Evolutionary conservation across 306 rosid species (phyloP), one percentile per base, ranked within the genome.

Genomic region (Argentina anserina): DNA sequence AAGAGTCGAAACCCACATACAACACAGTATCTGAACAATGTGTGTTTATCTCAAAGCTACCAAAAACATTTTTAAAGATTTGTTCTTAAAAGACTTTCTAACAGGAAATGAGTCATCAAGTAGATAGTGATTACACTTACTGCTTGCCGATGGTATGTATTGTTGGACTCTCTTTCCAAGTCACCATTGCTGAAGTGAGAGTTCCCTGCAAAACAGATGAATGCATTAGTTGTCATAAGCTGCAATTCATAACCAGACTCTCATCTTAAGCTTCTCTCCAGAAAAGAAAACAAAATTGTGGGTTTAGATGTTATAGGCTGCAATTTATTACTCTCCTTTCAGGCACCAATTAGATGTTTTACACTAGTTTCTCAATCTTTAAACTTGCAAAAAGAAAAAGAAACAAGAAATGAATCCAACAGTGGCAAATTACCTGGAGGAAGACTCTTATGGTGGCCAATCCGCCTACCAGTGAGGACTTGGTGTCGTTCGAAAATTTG

Each of bases 401-500:
- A 46, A 43, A 21, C 11, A 36, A 37, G 47, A 61, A 34, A 28
- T 56, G 45, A 68, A 67, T 40, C 28, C 69, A 52, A 11, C 45
- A 68, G 8, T 40, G 0, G 46, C 73, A 47, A 18, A 76, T 33
- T 86, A 90, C 92, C 89, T 58, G 87, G 68, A 79, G 91, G 86
- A 81, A 87, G 86, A 72, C 85, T 84, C 85, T 86, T 90, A 77
- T 80, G 98, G 87, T 71, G 97, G 88, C 71, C 50, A 75, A 81
- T 72, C 40, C 87, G 80, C 67, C 84, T 88, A 28, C 89, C 83
- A 3, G 89, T 61, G 67, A 90, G 74, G 28, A 72, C 56, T 34
- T 85, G 90, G 14, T 85, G 89, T 3, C 96, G 97, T 82, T 93
- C 97, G 26, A 93, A 93, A 61, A 90, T 83, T 41, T 93, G 96